Evolutionary conservation across 2,329 filamentous ascomycete species (phyloP), one percentile per base, ranked within the genome.

Genomic region (Bipolaris cookei): DNA sequence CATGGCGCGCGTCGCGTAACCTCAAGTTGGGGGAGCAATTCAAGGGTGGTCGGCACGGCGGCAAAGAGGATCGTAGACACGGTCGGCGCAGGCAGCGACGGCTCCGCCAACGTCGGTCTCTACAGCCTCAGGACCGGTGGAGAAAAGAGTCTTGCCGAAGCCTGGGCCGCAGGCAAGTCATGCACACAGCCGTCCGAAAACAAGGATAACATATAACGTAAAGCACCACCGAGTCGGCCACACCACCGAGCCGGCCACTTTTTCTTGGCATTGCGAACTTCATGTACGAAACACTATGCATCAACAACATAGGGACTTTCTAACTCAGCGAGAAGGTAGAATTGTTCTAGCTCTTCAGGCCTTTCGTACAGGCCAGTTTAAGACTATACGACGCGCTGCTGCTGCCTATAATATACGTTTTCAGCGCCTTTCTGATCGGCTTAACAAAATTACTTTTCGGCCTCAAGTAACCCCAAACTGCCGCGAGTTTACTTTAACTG

Each of bases 11-110:
- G 48, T 89, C 86, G 13, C 85, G 91, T 39, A 84, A 82, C 42
- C 76, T 81, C 51, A 95, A 94, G 77, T 81, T 96, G 37, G 81
- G 83, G 44, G 81, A 82, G 68, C 92, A 96, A 74, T 91, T 91
- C 73, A 78, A 79, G 20, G 81, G 80, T 18, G 84, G 84, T 6
- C 73, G 79, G n/a, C 79, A 81, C 4, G 85, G 87, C 66, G 68
- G 86, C 3, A 81, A 81, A 80, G 56, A 81, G 88, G 52, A 79
- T 90, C 32, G 84, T 82, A 56, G 88, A 92, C 71, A 84, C 83
- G 1, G 86, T 88, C 49, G 89, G 89, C 14, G 83, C 84, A 18
- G 88, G 88, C 0, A 86, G 86, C 41, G 78, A 83, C 57, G 78
- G 86, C 67, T 84, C 82, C 35, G 76, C 80, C 49, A 78, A 80